phyloP scores from a whole-genome alignment of 108 stramenopile genomes.

The Mayamaea pseudoterrestris region DNA sequence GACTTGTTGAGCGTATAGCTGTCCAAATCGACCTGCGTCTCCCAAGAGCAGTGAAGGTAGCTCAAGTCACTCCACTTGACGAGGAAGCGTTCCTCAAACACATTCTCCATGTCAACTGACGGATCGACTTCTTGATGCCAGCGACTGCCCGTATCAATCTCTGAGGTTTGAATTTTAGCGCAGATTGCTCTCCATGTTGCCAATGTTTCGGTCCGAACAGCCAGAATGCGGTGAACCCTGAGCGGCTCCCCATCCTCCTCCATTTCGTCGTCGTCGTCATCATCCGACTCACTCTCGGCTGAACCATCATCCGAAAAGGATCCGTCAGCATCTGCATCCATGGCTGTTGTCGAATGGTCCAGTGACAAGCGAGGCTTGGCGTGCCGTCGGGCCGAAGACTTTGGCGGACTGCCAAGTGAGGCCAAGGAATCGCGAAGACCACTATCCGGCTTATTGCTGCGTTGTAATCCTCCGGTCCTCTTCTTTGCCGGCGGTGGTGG shows the following conservation, averaged over 20 bases:
- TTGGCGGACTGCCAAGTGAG: conserved; percentile 1
- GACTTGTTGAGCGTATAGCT: conserved; percentile 51
- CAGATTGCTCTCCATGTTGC: conserved; percentile 53
- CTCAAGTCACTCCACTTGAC: conserved; percentile 71
- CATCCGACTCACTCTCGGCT: conserved; percentile 6
- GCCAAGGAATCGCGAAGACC: not conserved
- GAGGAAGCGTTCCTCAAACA: conserved; percentile 70
- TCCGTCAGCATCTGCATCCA: conserved; percentile 3
- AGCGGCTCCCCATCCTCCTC: conserved; percentile 50
- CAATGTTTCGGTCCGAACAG: conserved; percentile 30
- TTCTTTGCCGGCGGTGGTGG: conserved; percentile 1
- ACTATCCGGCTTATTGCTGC: not conserved
- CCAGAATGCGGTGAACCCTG: conserved; percentile 66
- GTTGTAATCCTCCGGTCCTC: not conserved
- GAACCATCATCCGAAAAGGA: not conserved
- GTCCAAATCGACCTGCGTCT: conserved; percentile 67
- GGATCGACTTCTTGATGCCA: conserved; percentile 44
- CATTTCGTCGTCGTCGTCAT: conserved; percentile 40
- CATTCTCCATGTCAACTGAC: conserved; percentile 18
- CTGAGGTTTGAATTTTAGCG: conserved; percentile 55
- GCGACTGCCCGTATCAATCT: conserved; percentile 67
- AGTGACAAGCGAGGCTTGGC: conserved; percentile 1
- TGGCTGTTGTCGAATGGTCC: not conserved
- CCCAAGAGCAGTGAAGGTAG: conserved; percentile 79
- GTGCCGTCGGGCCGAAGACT: conserved; percentile 9